Percentiles rank a stretch among this genome's conserved stretches.
phyloP scores from a whole-genome alignment of 257 asterid species.

The Vinca minor region DNA sequence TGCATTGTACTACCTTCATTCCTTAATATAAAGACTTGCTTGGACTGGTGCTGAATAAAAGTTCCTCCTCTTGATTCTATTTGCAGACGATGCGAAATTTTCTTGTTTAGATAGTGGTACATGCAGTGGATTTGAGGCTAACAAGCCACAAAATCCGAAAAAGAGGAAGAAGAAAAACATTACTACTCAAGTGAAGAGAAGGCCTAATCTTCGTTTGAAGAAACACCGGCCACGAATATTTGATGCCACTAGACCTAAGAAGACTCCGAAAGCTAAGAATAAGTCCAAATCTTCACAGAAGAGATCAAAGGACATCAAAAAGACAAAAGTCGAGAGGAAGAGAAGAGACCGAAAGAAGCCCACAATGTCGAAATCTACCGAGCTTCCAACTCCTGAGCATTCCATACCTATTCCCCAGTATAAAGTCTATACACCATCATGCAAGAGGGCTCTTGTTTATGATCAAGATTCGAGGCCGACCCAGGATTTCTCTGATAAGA shows the following conservation, averaged over 20 bases:
- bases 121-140: neutral
- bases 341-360: neutral
- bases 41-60: neutral
- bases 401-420: neutral
- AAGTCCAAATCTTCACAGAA: neutral
- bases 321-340: neutral
- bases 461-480: no score
- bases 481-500: no score
- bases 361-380: neutral
- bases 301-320: neutral
- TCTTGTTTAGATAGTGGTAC: neutral
- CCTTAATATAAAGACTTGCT: neutral
- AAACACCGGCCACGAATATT: slow-evolving; percentile 4
- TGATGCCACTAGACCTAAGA: neutral
- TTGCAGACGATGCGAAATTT: neutral
- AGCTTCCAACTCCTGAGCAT: neutral
- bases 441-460: no score
- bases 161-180: neutral
- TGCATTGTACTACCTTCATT: neutral
- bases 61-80: neutral
- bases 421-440: neutral
- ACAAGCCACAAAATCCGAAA: neutral
- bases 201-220: neutral
- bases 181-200: neutral
- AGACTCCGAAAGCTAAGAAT: neutral